Base-by-base conservation (phyloP, 192 early-diverging fungal genomes). In the Powellomyces hirtus region DNA sequence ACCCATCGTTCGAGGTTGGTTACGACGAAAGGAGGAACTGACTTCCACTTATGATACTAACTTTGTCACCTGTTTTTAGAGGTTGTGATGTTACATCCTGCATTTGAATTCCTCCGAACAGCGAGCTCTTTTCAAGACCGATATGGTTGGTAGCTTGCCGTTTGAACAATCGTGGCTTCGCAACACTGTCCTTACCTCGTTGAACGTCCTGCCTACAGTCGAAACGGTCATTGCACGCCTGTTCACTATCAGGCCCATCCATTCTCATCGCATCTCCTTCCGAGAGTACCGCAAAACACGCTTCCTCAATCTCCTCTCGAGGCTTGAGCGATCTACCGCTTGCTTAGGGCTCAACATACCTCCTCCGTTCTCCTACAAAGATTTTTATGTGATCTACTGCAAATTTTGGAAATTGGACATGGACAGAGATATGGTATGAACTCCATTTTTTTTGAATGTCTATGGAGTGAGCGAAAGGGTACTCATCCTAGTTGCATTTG, bases 341-440 rank as follows among this genome's bases (percentile, higher is more conserved):
- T 61, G 60, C 37, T 38, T 71, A 1, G 20, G 31, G 11, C 34
- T 67, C 3, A n/a, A 5, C 75, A 90, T 78, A 86, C 83, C 18
- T 86, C 90, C 31, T 89, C 90, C 72, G 81, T 98, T 98, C 64
- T 96, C 93, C 11, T 98, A 98, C 79, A 93, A 95, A 73, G 93
- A 96, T 71, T 98, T 96, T 71, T 98, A 98, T 71, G 94, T 98
- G 20, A 83, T 96, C 1, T 98, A 95, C 70, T 96, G 93, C 82
- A 93, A 91, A 73, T 98, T 98, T 73, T 98, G 92, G 90, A 90
- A 91, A 70, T 77, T 96, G 62, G 95, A 98, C 77, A 75, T n/a
- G 27, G 92, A 96, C 71, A 92, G 91, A 53, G 91, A 95, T 69
- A 82, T 91, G 68, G 73, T 94, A 30, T n/a, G n/a, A n/a, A n/a